Evolutionary conservation across 768 basidiomycete genomes (phyloP), one percentile per base, ranked within the genome.

Genomic region (Podaxis carcinomalis): DNA sequence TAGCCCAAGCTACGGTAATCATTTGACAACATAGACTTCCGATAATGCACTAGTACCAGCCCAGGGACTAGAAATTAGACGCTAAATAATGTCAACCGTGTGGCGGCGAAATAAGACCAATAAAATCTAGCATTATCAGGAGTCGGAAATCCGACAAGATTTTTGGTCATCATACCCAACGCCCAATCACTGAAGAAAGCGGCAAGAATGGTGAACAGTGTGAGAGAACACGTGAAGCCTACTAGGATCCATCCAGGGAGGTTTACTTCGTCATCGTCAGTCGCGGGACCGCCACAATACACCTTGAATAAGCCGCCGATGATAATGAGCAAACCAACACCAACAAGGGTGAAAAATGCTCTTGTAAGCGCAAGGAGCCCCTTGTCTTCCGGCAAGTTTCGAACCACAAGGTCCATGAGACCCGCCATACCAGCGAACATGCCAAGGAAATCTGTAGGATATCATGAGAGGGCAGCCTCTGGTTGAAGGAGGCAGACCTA

Each of bases 101-200:
- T 40, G 11, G 39, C 39, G 39, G 16, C 16, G 39, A 40, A 40
- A n/a, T 40, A 40, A 40, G 16, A n/a, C 62, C 64, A 65, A 47
- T 42, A 65, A 27, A 65, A 14, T 23, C 53, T 57, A 16, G 62
- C 37, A 35, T 37, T 56, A 37, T 65, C 62, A n/a, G 54, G 46
- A 51, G 62, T 65, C 39, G 64, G 64, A 19, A 61, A 52, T 16
- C 64, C 64, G 13, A 54, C 25, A 23, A 65, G 46, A 51, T 65
- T 65, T 19, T 58, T 51, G 25, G 64, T 61, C 62, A 65, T 63
- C 59, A 65, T 61, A 13, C 62, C 64, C 51, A 65, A 55, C n/a
- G 54, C 64, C 64, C 62, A 63, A 51, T 65, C 64, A 27, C 54
- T 53, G 42, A 63, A 65, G 39, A 65, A 65, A 21, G 59, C 64